Evolutionary conservation across 1,284 basidiomycete species (phyloP), one percentile per base, ranked within the genome.

Genomic region (Leccinum brunneo-olivaceum): DNA sequence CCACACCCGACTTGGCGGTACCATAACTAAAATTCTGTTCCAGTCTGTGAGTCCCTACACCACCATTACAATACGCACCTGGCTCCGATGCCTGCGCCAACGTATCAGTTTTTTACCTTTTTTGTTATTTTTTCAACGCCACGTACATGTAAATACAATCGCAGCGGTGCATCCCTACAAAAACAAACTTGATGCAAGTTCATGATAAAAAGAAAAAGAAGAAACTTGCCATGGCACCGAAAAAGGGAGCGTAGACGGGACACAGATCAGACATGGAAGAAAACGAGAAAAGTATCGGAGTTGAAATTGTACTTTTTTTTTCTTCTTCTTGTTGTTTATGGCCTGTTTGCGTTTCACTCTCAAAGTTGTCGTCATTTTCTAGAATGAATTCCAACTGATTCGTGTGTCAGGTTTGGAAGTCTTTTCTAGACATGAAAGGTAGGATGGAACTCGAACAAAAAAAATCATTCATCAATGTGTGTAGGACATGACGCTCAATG

Each of bases 1-100:
- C 96, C 59, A 98, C 94, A 63, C 95, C 95, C 60, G 95, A 96
- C 74, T 98, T 98, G 60, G 95, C 91, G 28, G 94, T 98, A 53
- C 95, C 95, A 74, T 87, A 88, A 73, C 84, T 87, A 16, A 11
- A 19, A n/a, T 46, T 53, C 23, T 51, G 43, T 29, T 44, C 2
- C 5, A 18, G 15, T 2, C 16, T 5, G n/a, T 43, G 30, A 36
- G 6, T 32, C 32, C n/a, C n/a, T n/a, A 15, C 2, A 29, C 4
- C 19, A 10, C 25, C 1, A 23, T 32, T 21, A 33, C 4, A 1
- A n/a, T 20, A 44, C 60, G 14, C 24, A 65, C 62, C 63, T 61
- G 28, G 60, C 63, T 5, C 63, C 60, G 16, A 61, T 62, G 19
- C 61, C 60, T 61, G 19, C 9, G 12, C 6, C n/a, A n/a, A n/a